Evolutionary conservation across 176 grass and related monocot species (phyloP), one percentile per base, ranked within the genome.

Genomic region (Triticum timopheevii): DNA sequence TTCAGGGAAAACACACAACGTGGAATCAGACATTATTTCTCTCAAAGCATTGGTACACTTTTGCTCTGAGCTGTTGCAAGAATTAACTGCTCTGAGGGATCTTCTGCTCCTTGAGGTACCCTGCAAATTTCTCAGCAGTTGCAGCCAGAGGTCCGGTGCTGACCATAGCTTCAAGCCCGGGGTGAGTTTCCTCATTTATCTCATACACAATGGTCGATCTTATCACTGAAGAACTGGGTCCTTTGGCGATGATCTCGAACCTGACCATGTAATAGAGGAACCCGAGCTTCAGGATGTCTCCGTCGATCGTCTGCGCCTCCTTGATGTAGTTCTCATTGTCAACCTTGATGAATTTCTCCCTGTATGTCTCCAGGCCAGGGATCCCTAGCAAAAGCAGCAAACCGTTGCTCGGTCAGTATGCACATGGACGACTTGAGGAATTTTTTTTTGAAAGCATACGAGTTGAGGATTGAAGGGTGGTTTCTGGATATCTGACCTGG

Each of bases 161-260:
- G 1, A 82, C 79, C 42, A 82, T 76, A 2, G 65, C 73, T 5
- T 88, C 78, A 58, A 88, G 82, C 50, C 85, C 52, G 1, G 78
- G 22, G 10, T 42, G 50, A 15, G 54, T 59, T 7, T 13, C 82
- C 1, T 88, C 73, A 3, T 72, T 62, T 27, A 74, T 45, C 66
- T 92, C 86, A 3, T 92, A 92, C 71, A 82, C 86, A 1, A 89
- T 13, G 0, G 86, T 86, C 0, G 90, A 92, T 17, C 42, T 79
- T 8, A 92, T 72, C 13, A 83, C 78, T 0, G 86, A 88, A 10
- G 90, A 66, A 42, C 30, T 16, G 83, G 71, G 33, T 0, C 73
- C 86, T 62, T 92, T 88, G 10, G 22, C 56, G 0, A 61, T 10
- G 82, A 92, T 82, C 64, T 92, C 78, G 34, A 92, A 67, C 7